These are phyloP conservation scores for Phtheirospermum japonicum DNA, from an alignment of 257 asterid species.

Conservation along the genomic window DNA sequence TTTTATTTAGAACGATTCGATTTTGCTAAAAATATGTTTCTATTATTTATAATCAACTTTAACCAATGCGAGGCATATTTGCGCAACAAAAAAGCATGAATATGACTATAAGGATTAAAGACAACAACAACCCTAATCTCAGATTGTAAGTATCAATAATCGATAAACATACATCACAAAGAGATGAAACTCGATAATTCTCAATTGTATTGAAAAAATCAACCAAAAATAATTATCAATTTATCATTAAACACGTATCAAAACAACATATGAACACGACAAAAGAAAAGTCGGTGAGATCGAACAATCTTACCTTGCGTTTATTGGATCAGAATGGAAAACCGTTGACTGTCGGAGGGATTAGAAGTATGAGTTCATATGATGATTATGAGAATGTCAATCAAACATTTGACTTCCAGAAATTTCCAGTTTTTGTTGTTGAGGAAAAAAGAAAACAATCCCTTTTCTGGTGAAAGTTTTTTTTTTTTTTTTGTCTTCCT, in stretches of 20 bases:
- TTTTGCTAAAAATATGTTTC: too few relatives aligned
- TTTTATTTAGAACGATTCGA: too few relatives aligned
- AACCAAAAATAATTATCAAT: too few relatives aligned
- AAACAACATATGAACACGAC: not conserved
- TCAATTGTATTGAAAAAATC: too few relatives aligned
- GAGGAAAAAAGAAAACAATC: not conserved
- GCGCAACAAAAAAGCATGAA: too few relatives aligned
- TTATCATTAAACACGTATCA: not conserved
- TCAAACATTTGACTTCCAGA: constrained; percentile 24
- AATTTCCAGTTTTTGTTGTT: constrained; percentile 29
- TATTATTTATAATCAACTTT: too few relatives aligned
- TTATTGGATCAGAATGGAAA: constrained; percentile 24
- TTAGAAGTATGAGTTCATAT: not conserved
- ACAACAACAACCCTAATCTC: not conserved
- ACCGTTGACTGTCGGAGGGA: not conserved
- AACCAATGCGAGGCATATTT: too few relatives aligned
- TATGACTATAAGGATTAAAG: not conserved
- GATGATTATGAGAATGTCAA: not conserved
- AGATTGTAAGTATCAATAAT: not conserved
- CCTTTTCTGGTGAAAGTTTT: not conserved
- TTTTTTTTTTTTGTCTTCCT: too few relatives aligned
- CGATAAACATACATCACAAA: not conserved
- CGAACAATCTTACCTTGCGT: constrained; percentile 15
- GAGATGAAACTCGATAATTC: too few relatives aligned
- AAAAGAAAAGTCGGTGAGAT: not conserved